These are phyloP conservation scores for Onygena corvina DNA, from an alignment of 2,329 filamentous ascomycete species.

Conservation along the genomic window DNA sequence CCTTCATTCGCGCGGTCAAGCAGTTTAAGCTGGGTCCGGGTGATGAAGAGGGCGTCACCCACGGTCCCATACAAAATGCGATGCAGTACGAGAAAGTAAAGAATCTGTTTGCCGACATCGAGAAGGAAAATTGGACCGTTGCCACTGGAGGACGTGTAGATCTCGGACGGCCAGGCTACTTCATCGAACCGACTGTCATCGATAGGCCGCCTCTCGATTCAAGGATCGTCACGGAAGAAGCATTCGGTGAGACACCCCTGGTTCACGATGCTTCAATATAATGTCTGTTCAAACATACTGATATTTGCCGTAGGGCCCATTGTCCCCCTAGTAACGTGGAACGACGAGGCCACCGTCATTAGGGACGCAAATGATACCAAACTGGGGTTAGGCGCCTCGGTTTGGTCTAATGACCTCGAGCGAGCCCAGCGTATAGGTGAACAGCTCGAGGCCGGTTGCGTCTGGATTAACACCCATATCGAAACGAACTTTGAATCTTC, in stretches of 20 bases:
- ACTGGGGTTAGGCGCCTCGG: conserved; percentile 45
- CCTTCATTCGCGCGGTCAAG: conserved; percentile 37
- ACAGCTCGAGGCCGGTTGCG: conserved; percentile 45
- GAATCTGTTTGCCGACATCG: conserved; percentile 44
- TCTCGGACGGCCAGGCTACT: conserved; percentile 38
- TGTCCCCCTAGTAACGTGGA: conserved; percentile 51
- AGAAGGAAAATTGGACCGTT: conserved; percentile 42
- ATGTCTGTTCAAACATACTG: background rate
- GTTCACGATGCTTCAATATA: background rate
- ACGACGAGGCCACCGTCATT: conserved; percentile 48
- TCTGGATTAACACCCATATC: conserved; percentile 47
- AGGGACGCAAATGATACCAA: conserved; percentile 42
- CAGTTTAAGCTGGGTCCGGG: conserved; percentile 29
- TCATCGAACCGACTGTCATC: conserved; percentile 48
- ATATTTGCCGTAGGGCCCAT: conserved; percentile 41
- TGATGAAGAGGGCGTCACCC: conserved; percentile 35
- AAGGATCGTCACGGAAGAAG: conserved; percentile 47
- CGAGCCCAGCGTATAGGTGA: conserved; percentile 43
- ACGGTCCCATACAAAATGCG: conserved; percentile 52
- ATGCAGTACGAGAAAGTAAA: conserved; percentile 53
- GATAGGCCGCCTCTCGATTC: conserved; percentile 46
- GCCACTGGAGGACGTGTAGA: conserved; percentile 38
- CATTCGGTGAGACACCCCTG: conserved; percentile 42
- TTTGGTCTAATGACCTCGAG: conserved; percentile 45
- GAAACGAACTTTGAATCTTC: conserved; percentile 25